Percentiles rank a stretch among this genome's conserved stretches.
Evolutionary conservation across 176 grass and related monocot species (phyloP).

Genomic region (Melocanna baccifera): DNA sequence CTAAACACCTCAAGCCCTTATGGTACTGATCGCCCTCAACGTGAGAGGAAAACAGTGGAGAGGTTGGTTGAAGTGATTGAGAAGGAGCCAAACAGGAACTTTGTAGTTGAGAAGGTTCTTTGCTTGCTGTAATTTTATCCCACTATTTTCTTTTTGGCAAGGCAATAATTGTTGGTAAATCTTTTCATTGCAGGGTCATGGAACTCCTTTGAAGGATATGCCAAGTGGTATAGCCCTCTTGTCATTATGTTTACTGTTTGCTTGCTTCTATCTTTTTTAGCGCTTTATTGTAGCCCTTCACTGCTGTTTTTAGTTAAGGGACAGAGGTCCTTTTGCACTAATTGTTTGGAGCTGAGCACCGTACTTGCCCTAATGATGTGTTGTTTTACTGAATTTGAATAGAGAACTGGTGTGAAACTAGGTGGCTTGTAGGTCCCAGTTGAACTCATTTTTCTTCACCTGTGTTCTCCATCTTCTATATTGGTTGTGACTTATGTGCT

Average conservation of each 20-base stretch:
- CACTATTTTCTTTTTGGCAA: neutral
- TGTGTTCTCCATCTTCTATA: conserved; percentile 7
- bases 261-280: neutral
- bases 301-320: neutral
- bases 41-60: conserved; percentile 95
- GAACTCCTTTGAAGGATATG: conserved; percentile 95
- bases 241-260: conserved; percentile 8
- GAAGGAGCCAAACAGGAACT: conserved; percentile 69
- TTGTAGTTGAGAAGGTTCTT: conserved; percentile 87
- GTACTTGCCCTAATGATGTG: neutral
- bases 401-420: conserved; percentile 13
- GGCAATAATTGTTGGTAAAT: conserved; percentile 27
- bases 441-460: neutral
- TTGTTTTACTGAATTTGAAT: conserved; percentile 18
- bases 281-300: neutral
- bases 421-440: neutral
- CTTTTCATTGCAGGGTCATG: conserved; percentile 66
- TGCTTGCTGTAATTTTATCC: conserved; percentile 14
- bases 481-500: neutral
- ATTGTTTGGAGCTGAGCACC: neutral
- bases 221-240: conserved; percentile 57
- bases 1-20: conserved; percentile 44
- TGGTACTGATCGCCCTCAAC: conserved; percentile 73
- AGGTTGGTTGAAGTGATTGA: conserved; percentile 99
- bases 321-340: neutral